Evolutionary conservation across 2,329 filamentous ascomycete genomes (phyloP).

Genomic region (Camillea tinctor): DNA sequence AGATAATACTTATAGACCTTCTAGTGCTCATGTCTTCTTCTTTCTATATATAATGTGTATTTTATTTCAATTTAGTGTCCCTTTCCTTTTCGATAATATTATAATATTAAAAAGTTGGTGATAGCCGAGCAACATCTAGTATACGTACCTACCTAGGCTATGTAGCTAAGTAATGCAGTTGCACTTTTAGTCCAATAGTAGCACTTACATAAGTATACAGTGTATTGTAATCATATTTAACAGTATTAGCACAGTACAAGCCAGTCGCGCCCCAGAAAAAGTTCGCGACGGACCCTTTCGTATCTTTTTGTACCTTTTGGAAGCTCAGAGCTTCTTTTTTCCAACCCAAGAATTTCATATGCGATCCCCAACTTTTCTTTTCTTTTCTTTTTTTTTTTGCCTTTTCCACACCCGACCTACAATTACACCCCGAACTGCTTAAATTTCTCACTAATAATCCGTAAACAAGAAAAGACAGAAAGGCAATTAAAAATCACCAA

Average conservation of each 20-base stretch:
- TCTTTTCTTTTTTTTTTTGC: conserved; percentile 3
- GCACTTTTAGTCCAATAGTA: no score
- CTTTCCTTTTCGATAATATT: no score
- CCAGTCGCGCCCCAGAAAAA: conserved; percentile 30
- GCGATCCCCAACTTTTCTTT: conserved; percentile 10
- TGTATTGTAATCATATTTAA: conserved; percentile 4
- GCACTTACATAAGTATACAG: conserved; percentile 9
- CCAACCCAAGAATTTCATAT: conserved; percentile 17
- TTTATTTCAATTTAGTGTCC: no score
- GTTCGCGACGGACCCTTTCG: conserved; percentile 25
- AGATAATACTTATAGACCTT: no score
- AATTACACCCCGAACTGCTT: conserved; percentile 1
- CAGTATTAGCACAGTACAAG: conserved; percentile 17
- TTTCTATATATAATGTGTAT: no score
- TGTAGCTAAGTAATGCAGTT: no score
- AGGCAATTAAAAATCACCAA: background rate
- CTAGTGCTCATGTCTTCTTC: no score
- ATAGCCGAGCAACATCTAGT: no score
- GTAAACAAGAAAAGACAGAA: no score
- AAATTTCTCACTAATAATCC: conserved; percentile 1
- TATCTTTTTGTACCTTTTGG: background rate
- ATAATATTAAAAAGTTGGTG: no score
- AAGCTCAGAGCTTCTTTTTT: conserved; percentile 24
- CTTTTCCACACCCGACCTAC: conserved; percentile 7
- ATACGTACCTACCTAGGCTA: no score